Evolutionary conservation across 2,329 filamentous ascomycete genomes (phyloP), one percentile per base, ranked within the genome.

Genomic region (Trichoderma sp.): DNA sequence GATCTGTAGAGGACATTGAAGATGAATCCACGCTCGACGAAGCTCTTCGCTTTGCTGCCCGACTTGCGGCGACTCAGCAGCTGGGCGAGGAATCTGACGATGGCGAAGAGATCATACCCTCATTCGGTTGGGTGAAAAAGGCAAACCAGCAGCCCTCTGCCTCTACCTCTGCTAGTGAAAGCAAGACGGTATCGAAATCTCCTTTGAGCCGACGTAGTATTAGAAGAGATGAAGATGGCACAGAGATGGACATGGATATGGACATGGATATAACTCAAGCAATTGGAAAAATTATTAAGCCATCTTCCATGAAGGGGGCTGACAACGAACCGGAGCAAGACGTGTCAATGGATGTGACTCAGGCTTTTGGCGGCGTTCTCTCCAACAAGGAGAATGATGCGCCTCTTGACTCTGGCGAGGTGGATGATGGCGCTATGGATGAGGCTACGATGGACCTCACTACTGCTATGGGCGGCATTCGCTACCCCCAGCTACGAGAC

Each of bases 301-400:
- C 83, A 63, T 75, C 63, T 16, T 21, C 18, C 10, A 21, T 83
- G 28, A 76, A 81, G 5, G 83, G 85, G 14, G 82, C 83, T 14
- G 77, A 79, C 18, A 49, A 55, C 13, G 73, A 77, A 3, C 81
- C 85, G 28, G 85, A 86, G 24, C 86, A 88, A 71, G 92, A 94
- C 49, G 90, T 96, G 84, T 96, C 93, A 26, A 97, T 98, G 95
- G 95, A 98, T 74, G 92, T 97, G 8, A 97, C 95, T 2, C 89
- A 88, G 66, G 92, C 89, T 10, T 84, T 97, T 65, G 95, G 95
- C 10, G 87, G 90, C 3, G 97, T 98, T 66, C 79, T 97, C 24
- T 81, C 85, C 5, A 83, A 81, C 7, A 73, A 59, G 64, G 59
- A 16, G 52, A 55, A 37, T 72, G 21, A 60, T 16, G 54, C 39